A percentile compares a stretch with the other conserved stretches of the same genome.
These are phyloP conservation scores for Podospora pseudopauciseta DNA, from an alignment of 495 filamentous ascomycete species.

Conservation along the genomic window DNA sequence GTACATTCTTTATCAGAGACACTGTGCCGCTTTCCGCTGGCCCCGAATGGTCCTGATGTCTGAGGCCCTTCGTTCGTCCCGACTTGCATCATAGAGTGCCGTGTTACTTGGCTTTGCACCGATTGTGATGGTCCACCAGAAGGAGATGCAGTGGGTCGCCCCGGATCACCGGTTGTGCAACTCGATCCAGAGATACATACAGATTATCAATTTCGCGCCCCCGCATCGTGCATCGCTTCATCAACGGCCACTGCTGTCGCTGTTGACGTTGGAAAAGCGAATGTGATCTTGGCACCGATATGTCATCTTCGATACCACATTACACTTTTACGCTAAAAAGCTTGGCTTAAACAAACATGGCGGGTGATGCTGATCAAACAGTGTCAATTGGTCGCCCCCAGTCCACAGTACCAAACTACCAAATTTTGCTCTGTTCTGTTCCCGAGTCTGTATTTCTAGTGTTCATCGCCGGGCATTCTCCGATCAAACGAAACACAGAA, in stretches of 20 bases:
- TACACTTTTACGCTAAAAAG: constrained; percentile 7
- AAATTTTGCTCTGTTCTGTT: not conserved
- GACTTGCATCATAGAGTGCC: not conserved
- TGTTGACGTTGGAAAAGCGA: not conserved
- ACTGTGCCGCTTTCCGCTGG: constrained; percentile 1
- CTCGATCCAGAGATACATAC: not conserved
- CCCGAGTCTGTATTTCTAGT: not conserved
- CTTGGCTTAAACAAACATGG: constrained; percentile 9
- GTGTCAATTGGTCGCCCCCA: not conserved
- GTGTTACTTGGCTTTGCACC: not conserved
- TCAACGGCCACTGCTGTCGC: not conserved
- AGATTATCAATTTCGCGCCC: not conserved
- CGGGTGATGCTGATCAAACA: not conserved
- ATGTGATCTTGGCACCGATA: constrained; percentile 7
- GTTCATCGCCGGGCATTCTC: not conserved
- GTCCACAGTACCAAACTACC: not conserved
- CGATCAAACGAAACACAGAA: not conserved
- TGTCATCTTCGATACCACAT: constrained; percentile 1
- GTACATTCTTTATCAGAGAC: constrained; percentile 7
- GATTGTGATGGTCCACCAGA: constrained; percentile 1
- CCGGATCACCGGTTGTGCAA: constrained; percentile 5
- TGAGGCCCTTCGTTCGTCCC: not conserved
- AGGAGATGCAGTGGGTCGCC: not conserved
- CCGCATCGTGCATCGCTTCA: not conserved
- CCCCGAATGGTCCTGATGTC: not conserved